phyloP scores from a whole-genome alignment of 257 asterid genomes.

The Mentha longifolia region DNA sequence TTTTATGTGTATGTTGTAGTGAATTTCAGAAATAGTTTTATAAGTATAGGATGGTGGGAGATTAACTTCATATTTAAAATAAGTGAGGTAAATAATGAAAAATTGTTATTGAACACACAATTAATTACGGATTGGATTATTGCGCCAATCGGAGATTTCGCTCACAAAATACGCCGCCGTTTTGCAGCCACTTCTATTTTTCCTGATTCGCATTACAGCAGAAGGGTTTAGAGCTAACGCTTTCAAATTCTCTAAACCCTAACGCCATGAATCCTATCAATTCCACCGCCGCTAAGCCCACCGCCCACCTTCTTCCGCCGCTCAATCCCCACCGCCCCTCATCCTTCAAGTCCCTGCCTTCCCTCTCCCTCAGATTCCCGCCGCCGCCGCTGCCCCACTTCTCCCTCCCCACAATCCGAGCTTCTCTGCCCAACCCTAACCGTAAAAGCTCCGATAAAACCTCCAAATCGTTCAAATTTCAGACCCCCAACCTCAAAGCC shows the following conservation, averaged over 20 bases:
- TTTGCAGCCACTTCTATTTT: no score
- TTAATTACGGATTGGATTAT: no score
- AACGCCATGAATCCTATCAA: slow-evolving; percentile 51
- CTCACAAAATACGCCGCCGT: no score
- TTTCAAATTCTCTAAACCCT: slow-evolving; percentile 41
- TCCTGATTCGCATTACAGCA: no score
- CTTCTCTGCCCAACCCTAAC: slow-evolving; percentile 38
- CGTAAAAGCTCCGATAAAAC: slow-evolving; percentile 9
- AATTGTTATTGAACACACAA: no score
- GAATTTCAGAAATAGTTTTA: no score
- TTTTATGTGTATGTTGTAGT: no score
- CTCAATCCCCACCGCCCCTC: slow-evolving; percentile 37
- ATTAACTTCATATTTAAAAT: no score
- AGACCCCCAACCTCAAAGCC: neutral
- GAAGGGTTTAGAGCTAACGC: neutral
- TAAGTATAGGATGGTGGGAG: no score
- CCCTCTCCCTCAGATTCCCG: slow-evolving; percentile 40
- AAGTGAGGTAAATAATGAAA: no score
- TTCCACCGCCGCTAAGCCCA: slow-evolving; percentile 39
- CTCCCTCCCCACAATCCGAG: slow-evolving; percentile 37
- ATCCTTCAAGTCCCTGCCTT: slow-evolving; percentile 35
- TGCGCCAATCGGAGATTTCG: no score
- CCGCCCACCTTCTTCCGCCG: slow-evolving; percentile 35
- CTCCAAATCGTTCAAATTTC: neutral
- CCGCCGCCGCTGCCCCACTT: slow-evolving; percentile 36